Conservation (phyloP, 805 yeast species). For the Wickerhamomyces canadensis region DNA sequence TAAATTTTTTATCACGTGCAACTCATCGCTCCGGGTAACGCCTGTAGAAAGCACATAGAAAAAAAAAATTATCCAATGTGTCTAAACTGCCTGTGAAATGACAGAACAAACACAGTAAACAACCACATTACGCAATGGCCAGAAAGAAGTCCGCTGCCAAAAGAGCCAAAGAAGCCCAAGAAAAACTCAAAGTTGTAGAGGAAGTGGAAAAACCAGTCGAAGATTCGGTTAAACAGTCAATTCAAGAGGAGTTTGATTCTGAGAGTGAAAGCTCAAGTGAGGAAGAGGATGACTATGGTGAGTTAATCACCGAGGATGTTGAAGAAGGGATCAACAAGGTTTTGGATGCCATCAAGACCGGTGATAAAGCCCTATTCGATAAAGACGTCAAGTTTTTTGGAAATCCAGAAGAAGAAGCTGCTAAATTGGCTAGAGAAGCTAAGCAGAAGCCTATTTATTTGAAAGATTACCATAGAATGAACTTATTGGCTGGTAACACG, state of each 20-base stretch:
- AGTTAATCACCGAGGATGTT: constrained; percentile 77
- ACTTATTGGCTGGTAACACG: constrained; percentile 56
- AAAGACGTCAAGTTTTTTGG: constrained; percentile 71
- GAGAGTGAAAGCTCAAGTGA: constrained; percentile 43
- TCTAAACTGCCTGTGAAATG: too few relatives aligned
- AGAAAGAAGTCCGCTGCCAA: constrained; percentile 85
- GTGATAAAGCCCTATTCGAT: constrained; percentile 63
- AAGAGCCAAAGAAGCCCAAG: constrained; percentile 49
- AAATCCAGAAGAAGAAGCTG: constrained; percentile 41
- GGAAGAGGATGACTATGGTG: constrained; percentile 91
- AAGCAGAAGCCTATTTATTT: constrained; percentile 72
- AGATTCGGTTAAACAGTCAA: constrained; percentile 19
- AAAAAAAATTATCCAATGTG: too few relatives aligned
- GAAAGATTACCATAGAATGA: constrained; percentile 89
- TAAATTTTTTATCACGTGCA: too few relatives aligned
- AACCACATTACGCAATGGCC: too few relatives aligned
- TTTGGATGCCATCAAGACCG: constrained; percentile 58
- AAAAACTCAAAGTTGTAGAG: constrained; percentile 16
- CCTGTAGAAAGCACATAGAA: too few relatives aligned
- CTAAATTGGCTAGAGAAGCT: constrained; percentile 21
- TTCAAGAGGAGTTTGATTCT: constrained; percentile 29
- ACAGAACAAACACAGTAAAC: too few relatives aligned
- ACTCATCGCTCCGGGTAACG: too few relatives aligned
- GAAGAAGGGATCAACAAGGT: constrained; percentile 76
- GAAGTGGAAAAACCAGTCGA: constrained; percentile 20